phyloP scores from a whole-genome alignment of 2,329 filamentous ascomycete species.

The Fusarium algeriense region DNA sequence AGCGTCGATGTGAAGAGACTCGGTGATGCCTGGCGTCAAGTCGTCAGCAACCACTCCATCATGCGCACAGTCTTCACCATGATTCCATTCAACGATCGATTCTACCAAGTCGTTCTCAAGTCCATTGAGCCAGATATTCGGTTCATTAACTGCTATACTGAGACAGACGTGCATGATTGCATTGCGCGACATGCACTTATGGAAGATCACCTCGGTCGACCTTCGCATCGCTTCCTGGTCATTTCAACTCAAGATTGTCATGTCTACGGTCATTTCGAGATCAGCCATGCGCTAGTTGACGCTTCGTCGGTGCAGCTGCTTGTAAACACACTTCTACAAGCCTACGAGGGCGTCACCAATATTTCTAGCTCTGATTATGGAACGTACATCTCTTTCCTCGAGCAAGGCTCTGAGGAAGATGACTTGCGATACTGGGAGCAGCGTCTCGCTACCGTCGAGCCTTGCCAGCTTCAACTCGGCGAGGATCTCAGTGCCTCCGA shows the following conservation, averaged over 20 bases:
- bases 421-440: neutral
- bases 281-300: neutral
- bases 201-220: neutral
- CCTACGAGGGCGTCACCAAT: rapidly evolving
- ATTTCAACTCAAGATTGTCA: neutral
- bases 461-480: neutral
- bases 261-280: neutral
- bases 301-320: neutral
- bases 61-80: conserved; percentile 2
- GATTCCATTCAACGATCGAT: neutral
- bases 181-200: neutral
- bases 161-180: rapidly evolving
- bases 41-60: neutral
- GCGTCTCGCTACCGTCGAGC: rapidly evolving
- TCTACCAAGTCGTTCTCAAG: conserved; percentile 1
- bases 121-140: neutral
- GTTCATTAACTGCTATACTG: neutral
- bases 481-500: neutral
- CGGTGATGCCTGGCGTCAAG: neutral
- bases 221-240: neutral
- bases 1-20: neutral
- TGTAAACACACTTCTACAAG: neutral
- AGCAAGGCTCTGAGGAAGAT: neutral
- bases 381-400: neutral
- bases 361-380: neutral